Base-by-base conservation (phyloP, 2,329 filamentous ascomycete species). In the Epichloe uncinata region DNA sequence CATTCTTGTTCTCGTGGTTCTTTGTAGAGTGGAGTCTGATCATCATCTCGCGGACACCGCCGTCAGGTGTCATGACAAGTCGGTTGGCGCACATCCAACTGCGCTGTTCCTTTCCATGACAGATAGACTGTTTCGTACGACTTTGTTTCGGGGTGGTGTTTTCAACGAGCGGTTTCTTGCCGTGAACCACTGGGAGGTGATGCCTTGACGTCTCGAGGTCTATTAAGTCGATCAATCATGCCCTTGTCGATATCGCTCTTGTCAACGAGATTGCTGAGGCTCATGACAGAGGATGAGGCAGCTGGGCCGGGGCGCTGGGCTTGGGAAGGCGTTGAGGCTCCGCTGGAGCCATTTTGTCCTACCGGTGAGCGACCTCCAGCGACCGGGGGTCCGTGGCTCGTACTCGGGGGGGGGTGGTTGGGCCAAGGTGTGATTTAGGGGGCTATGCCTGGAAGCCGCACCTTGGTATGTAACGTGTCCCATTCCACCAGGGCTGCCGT, bases 151-250 rank as follows among this genome's bases (percentile, higher is more conserved):
- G 26, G 26, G 15, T 22, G 18, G 13, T 18, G 20, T 5, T 30
- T 22, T 48, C 46, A 58, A 20, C 52, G 55, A 35, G 52, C 45
- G n/a, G 48, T 18, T 22, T 51, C 52, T 33, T 42, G 49, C 20
- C 49, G 46, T 20, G 48, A 26, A 5, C n/a, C 20, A n/a, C 30
- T 46, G 5, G 42, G 48, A 11, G 47, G 40, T 30, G 47, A 50
- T 38, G 43, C 48, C 46, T 53, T 54, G 20, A 18, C 20, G 30
- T 59, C 57, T 26, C 57, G 54, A 13, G 64, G 58, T 44, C 70
- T 66, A 54, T 77, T 74, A 47, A 79, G 60, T 37, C 73, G 69
- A 38, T 71, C 69, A 50, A 79, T 66, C 77, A 79, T 79, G 52
- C 65, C 70, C 55, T 69, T 69, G 56, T 79, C 77, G 50, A 79